These are phyloP conservation scores for Solanum bulbocastanum DNA, from an alignment of 257 asterid species.

Conservation along the genomic window DNA sequence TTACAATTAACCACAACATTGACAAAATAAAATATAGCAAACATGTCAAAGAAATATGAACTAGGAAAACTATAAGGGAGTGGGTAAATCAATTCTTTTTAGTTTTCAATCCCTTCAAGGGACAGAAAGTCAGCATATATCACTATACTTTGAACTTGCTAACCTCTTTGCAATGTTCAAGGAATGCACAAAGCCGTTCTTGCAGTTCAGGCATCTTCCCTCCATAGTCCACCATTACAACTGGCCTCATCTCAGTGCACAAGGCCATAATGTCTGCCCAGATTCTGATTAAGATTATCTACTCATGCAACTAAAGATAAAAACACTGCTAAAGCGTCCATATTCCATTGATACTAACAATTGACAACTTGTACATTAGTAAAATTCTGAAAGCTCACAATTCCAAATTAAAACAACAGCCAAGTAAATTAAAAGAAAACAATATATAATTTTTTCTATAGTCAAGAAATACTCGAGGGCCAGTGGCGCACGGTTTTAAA, in stretches of 20 bases:
- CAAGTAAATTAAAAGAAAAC: neutral
- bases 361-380: neutral
- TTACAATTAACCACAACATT: neutral
- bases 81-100: neutral
- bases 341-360: neutral
- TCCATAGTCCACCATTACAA: conserved; percentile 89
- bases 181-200: conserved; percentile 55
- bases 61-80: neutral
- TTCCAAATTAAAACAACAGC: neutral
- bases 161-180: conserved; percentile 52
- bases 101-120: neutral
- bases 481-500: neutral
- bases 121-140: neutral
- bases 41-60: neutral
- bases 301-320: neutral
- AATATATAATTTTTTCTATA: neutral
- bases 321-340: neutral
- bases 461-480: neutral
- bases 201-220: conserved; percentile 94
- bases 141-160: neutral
- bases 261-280: conserved; percentile 62
- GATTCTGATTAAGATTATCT: neutral
- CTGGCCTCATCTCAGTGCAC: conserved; percentile 75
- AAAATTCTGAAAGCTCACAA: neutral
- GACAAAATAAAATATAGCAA: neutral